A percentile compares a stretch with the other conserved stretches of the same genome.
These are phyloP conservation scores for Zymoseptoria crescenta DNA, from an alignment of 2,329 filamentous ascomycete genomes.

Conservation along the genomic window DNA sequence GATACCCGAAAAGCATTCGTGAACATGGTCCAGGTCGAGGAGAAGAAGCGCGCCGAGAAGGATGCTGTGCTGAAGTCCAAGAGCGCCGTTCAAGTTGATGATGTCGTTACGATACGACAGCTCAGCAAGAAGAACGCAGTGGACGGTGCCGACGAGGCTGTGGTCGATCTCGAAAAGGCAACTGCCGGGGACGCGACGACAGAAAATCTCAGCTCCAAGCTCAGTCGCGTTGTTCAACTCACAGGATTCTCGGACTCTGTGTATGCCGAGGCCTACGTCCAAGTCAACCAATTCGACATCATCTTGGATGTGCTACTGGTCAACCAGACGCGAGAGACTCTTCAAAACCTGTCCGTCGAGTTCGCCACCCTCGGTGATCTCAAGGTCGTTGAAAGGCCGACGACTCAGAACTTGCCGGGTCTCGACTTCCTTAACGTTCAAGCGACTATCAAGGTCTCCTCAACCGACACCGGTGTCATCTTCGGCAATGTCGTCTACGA, in stretches of 20 bases:
- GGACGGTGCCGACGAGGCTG: constrained; percentile 74
- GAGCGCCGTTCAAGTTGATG: constrained; percentile 88
- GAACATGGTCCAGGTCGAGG: constrained; percentile 93
- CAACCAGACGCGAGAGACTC: constrained; percentile 92
- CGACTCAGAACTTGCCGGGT: constrained; percentile 88
- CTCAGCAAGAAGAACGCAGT: constrained; percentile 81
- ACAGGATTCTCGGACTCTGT: constrained; percentile 98
- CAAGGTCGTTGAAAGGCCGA: constrained; percentile 94
- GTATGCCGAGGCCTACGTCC: constrained; percentile 98
- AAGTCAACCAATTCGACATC: constrained; percentile 98
- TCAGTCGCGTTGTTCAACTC: constrained; percentile 91
- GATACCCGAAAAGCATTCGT: constrained; percentile 94
- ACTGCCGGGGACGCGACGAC: constrained; percentile 79
- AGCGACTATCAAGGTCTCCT: constrained; percentile 96
- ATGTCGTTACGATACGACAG: constrained; percentile 87
- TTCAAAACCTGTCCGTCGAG: constrained; percentile 94
- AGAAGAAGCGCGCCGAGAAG: constrained; percentile 95
- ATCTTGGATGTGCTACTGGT: constrained; percentile 92
- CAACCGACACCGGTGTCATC: constrained; percentile 95
- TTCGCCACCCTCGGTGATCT: constrained; percentile 97
- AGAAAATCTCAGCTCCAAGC: constrained; percentile 86
- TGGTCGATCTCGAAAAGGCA: constrained; percentile 84
- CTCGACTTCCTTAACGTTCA: constrained; percentile 98
- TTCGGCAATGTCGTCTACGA: constrained; percentile 99
- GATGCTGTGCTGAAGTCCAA: constrained; percentile 89